Base-by-base conservation (phyloP, 1,284 basidiomycete genomes). In the Paramarasmius palmivorus region DNA sequence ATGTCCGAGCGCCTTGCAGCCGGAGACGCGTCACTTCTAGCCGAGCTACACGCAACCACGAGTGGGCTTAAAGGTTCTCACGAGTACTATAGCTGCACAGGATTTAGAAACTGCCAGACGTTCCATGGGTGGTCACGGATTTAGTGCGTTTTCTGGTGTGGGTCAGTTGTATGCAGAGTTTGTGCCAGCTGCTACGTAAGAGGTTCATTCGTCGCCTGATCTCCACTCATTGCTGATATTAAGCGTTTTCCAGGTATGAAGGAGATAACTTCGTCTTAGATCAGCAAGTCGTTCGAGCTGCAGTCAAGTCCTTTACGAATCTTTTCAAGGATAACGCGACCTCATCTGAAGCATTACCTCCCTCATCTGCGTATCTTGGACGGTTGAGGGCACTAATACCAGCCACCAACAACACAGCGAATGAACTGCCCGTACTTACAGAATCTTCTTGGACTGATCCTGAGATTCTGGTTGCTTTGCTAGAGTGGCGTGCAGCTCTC, bases 71-170 rank as follows among this genome's bases (percentile, higher is more conserved):
- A n/a, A 93, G 64, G 76, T 82, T 0, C 73, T 89, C 22, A 79
- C 79, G 3, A 80, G 82, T 1, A 76, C 77, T 0, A 69, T 75
- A 22, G 72, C 76, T 3, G 75, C 84, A 6, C 78, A 79, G 29
- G 86, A 86, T 56, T 65, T 90, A 17, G 90, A 92, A 65, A 79
- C 74, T 4, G 83, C 85, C 6, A 78, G 90, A 10, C 77, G 88
- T 9, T 81, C 86, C 0, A 81, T 90, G 75, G 90, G 90, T 49
- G 90, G 90, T 2, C 90, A 93, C 66, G 90, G 90, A 0, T 92
- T 82, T 68, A 86, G 84, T 58, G 79, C 76, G 0, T 89, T 86
- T 59, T 74, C 84, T 1, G 89, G 88, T 3, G 68, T 91, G 2
- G 88, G 87, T 2, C 69, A 74, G 26, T 57, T 87, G 4, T 90